Percentiles rank a stretch among this genome's conserved stretches.
phyloP scores from a whole-genome alignment of 305 asterid species.

The Withania somnifera region DNA sequence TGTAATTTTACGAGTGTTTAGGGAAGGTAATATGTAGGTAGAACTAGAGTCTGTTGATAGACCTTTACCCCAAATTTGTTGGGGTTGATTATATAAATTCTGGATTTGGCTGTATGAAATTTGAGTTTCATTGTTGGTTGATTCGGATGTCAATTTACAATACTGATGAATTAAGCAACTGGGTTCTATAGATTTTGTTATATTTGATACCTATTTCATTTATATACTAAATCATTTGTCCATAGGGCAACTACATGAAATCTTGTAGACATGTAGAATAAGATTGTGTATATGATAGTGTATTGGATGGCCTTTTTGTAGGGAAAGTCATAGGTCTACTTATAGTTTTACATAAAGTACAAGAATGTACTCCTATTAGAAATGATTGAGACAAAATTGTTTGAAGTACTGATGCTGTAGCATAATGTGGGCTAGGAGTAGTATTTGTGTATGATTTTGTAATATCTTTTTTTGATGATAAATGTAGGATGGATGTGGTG shows the following conservation, averaged over 20 bases:
- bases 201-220: background rate
- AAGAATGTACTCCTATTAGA: background rate
- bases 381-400: background rate
- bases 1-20: too few relatives aligned
- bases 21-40: too few relatives aligned
- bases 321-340: background rate
- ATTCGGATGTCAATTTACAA: background rate
- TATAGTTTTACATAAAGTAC: background rate
- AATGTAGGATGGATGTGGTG: conserved; percentile 55
- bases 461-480: background rate
- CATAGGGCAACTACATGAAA: background rate
- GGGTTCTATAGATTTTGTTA: background rate
- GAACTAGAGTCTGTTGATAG: background rate
- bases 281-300: background rate
- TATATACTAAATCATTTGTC: background rate
- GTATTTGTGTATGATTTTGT: background rate
- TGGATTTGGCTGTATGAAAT: background rate
- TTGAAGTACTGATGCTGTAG: background rate
- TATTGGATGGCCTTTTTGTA: background rate
- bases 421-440: background rate
- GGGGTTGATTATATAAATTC: background rate
- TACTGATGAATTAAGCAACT: background rate
- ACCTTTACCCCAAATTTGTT: background rate
- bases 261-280: background rate
- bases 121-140: background rate